These are phyloP conservation scores for Skeletonema costatum DNA, from an alignment of 108 stramenopile species.

Conservation along the genomic window DNA sequence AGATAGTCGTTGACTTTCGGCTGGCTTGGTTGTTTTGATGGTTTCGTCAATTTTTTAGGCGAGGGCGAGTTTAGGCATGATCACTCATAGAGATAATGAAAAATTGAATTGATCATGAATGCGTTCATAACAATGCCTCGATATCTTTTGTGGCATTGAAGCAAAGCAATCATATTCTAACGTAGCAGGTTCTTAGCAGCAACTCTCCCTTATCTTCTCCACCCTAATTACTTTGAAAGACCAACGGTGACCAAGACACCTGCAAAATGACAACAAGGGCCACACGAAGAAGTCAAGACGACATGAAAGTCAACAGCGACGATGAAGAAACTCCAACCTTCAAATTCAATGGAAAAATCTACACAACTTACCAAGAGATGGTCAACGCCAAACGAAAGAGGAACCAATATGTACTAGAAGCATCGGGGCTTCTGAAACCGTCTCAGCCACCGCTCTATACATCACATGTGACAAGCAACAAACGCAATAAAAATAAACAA, in stretches of 20 bases:
- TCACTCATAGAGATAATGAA: no score
- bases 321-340: not conserved
- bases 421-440: not conserved
- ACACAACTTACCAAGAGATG: slow-evolving; percentile 3
- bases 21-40: no score
- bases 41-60: no score
- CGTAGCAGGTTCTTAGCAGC: no score
- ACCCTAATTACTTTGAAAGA: no score
- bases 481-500: not conserved
- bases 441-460: not conserved
- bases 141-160: no score
- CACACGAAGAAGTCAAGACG: not conserved
- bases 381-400: slow-evolving; percentile 3
- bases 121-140: no score
- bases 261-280: not conserved
- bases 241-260: no score
- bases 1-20: not conserved
- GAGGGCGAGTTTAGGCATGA: no score
- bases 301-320: not conserved
- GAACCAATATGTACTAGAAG: not conserved
- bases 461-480: not conserved
- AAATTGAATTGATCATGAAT: no score
- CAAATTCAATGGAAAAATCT: slow-evolving; percentile 3
- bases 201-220: no score
- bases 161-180: no score